A percentile compares a stretch with the other conserved stretches of the same genome.
Conservation (phyloP, 108 stramenopile species). For the Pseudonitzschia multistriata region DNA sequence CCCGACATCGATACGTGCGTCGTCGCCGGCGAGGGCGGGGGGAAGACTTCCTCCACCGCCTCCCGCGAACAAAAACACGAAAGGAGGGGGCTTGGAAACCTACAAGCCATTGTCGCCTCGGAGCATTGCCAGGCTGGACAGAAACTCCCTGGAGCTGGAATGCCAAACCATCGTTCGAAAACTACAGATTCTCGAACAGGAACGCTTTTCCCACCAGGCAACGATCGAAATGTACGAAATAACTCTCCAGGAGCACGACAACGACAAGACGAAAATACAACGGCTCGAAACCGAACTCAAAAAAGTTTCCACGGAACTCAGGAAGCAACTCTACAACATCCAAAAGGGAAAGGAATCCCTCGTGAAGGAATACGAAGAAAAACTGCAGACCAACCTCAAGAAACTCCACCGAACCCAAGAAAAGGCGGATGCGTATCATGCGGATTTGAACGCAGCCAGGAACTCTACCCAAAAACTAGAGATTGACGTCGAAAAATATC, state of each 20-base stretch:
- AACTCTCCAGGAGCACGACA: conserved; percentile 41
- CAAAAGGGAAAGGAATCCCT: conserved; percentile 30
- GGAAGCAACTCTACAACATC: conserved; percentile 34
- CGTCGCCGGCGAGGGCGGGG: conserved; percentile 24
- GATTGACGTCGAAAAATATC: conserved; percentile 18
- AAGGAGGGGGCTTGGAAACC: conserved; percentile 24
- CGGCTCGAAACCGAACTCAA: conserved; percentile 31
- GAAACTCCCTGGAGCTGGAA: conserved; percentile 52
- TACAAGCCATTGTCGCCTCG: conserved; percentile 46
- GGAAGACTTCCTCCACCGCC: conserved; percentile 28
- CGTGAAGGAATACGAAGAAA: conserved; percentile 35
- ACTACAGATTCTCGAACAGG: conserved; percentile 44
- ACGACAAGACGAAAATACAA: conserved; percentile 32
- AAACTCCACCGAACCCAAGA: conserved; percentile 34
- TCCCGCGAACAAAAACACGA: conserved; percentile 5
- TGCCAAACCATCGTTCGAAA: conserved; percentile 47
- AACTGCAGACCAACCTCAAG: conserved; percentile 21
- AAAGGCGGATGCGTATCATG: conserved; percentile 33
- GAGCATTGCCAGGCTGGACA: conserved; percentile 41
- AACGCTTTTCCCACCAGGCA: conserved; percentile 30
- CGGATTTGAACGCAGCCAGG: conserved; percentile 25
- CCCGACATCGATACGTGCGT: conserved; percentile 32
- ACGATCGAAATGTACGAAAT: conserved; percentile 49
- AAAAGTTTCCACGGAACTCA: conserved; percentile 31
- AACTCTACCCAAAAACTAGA: conserved; percentile 21